phyloP scores from a whole-genome alignment of 352 stramenopile genomes.

The Phytopythium vexans region DNA sequence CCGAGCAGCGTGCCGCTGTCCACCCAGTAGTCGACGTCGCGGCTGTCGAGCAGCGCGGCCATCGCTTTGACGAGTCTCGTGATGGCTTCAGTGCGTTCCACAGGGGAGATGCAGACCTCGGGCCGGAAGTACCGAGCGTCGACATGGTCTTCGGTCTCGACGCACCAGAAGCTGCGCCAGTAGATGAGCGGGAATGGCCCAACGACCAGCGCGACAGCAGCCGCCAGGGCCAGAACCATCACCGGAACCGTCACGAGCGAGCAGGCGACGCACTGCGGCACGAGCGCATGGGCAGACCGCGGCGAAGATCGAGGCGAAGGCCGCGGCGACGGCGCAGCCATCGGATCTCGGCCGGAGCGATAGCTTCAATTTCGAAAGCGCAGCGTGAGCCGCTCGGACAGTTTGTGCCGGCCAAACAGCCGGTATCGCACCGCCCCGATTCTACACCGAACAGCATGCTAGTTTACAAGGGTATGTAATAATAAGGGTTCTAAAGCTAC shows the following conservation, averaged over 20 bases:
- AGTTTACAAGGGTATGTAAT: too few species aligned
- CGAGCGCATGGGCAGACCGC: too few species aligned
- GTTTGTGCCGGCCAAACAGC: too few species aligned
- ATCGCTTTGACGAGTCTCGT: conserved; percentile 37
- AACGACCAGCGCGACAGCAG: conserved; percentile 3
- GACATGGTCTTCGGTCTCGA: conserved; percentile 37
- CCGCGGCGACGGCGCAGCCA: too few species aligned
- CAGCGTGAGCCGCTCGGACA: too few species aligned
- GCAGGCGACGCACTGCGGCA: too few species aligned
- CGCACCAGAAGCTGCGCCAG: conserved; percentile 18
- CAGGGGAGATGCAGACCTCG: conserved; percentile 31
- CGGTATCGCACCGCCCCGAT: too few species aligned
- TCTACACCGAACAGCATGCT: too few species aligned
- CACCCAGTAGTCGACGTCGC: conserved; percentile 61
- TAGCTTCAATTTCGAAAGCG: too few species aligned
- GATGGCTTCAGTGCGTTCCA: conserved; percentile 35
- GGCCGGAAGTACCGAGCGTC: conserved; percentile 31
- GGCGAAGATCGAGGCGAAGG: too few species aligned
- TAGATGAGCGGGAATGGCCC: conserved; percentile 1
- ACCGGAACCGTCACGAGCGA: not conserved
- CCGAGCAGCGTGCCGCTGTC: conserved; percentile 62
- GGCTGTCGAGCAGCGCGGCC: conserved; percentile 29
- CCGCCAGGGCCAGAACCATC: conserved; percentile 2
- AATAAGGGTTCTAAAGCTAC: too few species aligned
- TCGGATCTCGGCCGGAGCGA: too few species aligned